phyloP scores from a whole-genome alignment of 129 eudicot genomes.

The Arctium minus region DNA sequence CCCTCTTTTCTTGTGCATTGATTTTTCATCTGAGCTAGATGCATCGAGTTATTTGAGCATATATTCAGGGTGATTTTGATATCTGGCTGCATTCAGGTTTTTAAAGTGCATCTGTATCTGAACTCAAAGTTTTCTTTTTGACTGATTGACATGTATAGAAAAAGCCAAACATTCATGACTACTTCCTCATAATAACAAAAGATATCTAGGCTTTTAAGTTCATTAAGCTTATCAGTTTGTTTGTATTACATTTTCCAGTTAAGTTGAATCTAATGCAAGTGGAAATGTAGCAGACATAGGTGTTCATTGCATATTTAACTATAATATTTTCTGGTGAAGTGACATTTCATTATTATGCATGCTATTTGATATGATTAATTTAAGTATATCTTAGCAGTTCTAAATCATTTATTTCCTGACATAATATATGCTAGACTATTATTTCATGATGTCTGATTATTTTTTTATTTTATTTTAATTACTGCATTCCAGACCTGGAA shows the following conservation, averaged over 20 bases:
- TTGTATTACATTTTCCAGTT: neutral
- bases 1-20: no score
- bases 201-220: neutral
- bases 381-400: neutral
- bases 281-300: neutral
- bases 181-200: neutral
- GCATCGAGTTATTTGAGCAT: no score
- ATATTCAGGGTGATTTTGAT: neutral
- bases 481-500: conserved; percentile 57
- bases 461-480: neutral
- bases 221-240: neutral
- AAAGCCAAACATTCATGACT: neutral
- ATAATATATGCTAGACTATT: neutral
- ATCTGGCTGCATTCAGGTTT: neutral
- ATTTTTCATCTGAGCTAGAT: no score
- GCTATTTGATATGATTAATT: neutral
- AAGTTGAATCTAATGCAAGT: neutral
- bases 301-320: neutral
- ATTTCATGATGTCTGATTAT: neutral
- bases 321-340: neutral
- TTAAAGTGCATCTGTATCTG: neutral
- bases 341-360: neutral
- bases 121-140: neutral
- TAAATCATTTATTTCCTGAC: neutral
- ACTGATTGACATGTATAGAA: neutral